Evolutionary conservation across 768 basidiomycete genomes (phyloP).

Genomic region (Pisolithus albus): DNA sequence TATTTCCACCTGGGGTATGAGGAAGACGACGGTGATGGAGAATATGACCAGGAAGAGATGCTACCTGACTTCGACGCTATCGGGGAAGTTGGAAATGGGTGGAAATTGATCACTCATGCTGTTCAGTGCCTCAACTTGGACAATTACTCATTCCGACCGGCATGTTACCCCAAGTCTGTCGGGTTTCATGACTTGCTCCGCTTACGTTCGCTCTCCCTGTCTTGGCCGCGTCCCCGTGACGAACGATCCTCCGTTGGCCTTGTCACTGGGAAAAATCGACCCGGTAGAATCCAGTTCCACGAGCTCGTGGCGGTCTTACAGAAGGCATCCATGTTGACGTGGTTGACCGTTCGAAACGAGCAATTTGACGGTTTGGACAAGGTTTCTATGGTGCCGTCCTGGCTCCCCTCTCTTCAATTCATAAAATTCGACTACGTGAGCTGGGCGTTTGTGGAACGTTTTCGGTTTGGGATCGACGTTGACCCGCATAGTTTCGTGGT

Average conservation of each 20-base stretch:
- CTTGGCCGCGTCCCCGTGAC: not conserved
- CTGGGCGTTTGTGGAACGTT: not conserved
- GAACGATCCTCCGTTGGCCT: not conserved
- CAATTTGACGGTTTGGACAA: not conserved
- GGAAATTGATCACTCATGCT: not conserved
- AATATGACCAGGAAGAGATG: no score
- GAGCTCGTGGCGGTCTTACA: constrained; percentile 1
- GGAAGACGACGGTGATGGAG: constrained; percentile 1
- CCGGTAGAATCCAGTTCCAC: not conserved
- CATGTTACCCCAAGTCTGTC: not conserved
- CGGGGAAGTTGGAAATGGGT: not conserved
- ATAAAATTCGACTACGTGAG: not conserved
- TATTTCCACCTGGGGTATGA: not conserved
- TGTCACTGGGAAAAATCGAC: not conserved
- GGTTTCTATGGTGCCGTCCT: not conserved
- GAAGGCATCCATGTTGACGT: not conserved
- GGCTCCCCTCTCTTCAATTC: not conserved
- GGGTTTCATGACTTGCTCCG: constrained; percentile 1
- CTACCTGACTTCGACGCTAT: not conserved
- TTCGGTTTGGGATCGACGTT: not conserved
- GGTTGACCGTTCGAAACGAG: constrained; percentile 1
- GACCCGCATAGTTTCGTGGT: not conserved
- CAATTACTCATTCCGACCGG: not conserved
- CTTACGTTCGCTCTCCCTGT: not conserved
- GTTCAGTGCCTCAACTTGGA: not conserved